Evolutionary conservation across 805 yeast species (phyloP).

Genomic region (Ogataea pini): DNA sequence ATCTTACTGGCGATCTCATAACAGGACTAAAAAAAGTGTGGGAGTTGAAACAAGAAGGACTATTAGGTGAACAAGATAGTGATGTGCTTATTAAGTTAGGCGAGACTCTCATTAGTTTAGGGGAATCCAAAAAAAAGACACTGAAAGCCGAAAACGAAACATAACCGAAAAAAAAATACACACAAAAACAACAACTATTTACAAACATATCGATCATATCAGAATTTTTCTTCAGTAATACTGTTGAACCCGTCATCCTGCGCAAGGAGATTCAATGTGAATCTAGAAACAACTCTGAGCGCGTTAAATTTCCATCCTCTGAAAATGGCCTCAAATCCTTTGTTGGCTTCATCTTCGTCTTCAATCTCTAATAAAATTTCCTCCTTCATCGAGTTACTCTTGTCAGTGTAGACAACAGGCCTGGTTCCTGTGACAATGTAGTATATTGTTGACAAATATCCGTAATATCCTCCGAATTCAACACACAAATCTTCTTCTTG

Average conservation of each 20-base stretch:
- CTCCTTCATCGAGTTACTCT: conserved; percentile 21
- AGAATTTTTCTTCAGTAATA: conserved; percentile 44
- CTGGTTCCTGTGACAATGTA: conserved; percentile 42
- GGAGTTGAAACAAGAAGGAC: conserved; percentile 25
- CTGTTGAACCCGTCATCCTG: conserved; percentile 46
- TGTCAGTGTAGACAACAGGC: conserved; percentile 28
- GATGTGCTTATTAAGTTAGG: conserved; percentile 24
- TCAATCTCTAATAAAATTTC: conserved; percentile 30
- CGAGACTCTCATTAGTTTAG: conserved; percentile 20
- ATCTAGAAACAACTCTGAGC: conserved; percentile 75
- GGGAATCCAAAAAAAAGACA: conserved; percentile 10
- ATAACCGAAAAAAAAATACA: neutral
- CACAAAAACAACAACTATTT: conserved; percentile 15
- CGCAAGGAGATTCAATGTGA: conserved; percentile 69
- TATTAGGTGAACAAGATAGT: conserved; percentile 15
- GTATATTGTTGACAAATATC: conserved; percentile 56
- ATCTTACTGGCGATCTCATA: conserved; percentile 46
- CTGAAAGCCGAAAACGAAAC: neutral
- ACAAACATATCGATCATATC: conserved; percentile 39
- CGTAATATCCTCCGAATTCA: conserved; percentile 55
- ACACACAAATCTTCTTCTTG: conserved; percentile 55
- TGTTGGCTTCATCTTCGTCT: conserved; percentile 41
- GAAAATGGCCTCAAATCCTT: conserved; percentile 57
- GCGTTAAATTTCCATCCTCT: conserved; percentile 93
- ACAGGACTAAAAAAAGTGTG: conserved; percentile 41